These are phyloP conservation scores for Oryza nivara DNA, from an alignment of 176 grass and related monocot species.

Conservation along the genomic window DNA sequence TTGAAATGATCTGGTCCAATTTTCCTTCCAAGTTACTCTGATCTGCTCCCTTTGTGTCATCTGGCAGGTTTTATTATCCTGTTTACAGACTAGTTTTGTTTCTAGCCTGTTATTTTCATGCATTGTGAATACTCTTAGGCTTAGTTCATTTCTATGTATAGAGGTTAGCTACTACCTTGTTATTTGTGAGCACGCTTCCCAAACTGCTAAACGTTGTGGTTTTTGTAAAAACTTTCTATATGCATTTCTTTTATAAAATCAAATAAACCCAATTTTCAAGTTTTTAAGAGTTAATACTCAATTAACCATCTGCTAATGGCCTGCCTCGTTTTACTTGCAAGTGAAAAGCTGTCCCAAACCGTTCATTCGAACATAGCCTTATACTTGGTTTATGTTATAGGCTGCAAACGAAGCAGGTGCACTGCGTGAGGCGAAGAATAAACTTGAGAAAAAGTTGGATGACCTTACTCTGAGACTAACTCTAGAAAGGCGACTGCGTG, in stretches of 20 bases:
- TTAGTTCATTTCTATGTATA: background rate
- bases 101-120: constrained; percentile 11
- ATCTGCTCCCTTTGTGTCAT: constrained; percentile 17
- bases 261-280: too few relatives aligned
- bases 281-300: too few relatives aligned
- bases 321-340: too few relatives aligned
- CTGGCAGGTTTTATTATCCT: background rate
- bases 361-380: background rate
- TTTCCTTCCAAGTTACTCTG: background rate
- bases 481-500: constrained; percentile 83
- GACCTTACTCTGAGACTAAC: constrained; percentile 86
- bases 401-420: constrained; percentile 97
- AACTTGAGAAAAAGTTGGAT: constrained; percentile 96
- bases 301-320: too few relatives aligned
- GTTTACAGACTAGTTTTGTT: constrained; percentile 14
- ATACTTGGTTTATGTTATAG: constrained; percentile 48
- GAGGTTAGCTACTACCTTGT: too few relatives aligned
- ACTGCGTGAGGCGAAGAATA: constrained; percentile 90
- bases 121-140: constrained; percentile 38
- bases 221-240: too few relatives aligned
- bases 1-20: background rate
- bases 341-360: too few relatives aligned
- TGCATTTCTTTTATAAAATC: too few relatives aligned
- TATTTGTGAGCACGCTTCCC: too few relatives aligned
- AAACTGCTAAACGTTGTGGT: too few relatives aligned